Percentiles rank a stretch among this genome's conserved stretches.
Conservation (phyloP, 106 monocot genomes). For the Dendrobium chrysotoxum region DNA sequence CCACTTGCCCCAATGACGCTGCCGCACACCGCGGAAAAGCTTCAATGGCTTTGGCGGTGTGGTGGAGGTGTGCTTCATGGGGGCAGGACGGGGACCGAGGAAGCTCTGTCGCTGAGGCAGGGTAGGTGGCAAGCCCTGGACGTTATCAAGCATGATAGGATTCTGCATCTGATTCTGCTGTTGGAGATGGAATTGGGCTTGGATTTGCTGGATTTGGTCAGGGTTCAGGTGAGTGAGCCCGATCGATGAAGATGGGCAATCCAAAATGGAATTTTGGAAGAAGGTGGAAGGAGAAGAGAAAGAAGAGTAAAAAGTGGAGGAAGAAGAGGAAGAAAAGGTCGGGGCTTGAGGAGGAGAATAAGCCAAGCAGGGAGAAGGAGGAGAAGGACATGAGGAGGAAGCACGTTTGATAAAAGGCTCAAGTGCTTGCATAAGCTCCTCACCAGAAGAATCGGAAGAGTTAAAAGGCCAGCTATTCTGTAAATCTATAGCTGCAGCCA, state of each 20-base stretch:
- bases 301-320: neutral
- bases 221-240: conserved; percentile 29
- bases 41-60: conserved; percentile 26
- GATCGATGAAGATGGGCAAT: conserved; percentile 1
- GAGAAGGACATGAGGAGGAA: conserved; percentile 14
- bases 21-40: conserved; percentile 73
- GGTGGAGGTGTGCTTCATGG: conserved; percentile 31
- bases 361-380: conserved; percentile 13
- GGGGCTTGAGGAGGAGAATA: neutral
- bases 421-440: conserved; percentile 74
- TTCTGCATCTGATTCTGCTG: conserved; percentile 18
- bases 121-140: neutral
- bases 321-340: conserved; percentile 1
- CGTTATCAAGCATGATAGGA: neutral
- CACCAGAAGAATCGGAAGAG: conserved; percentile 14
- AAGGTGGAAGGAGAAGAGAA: neutral
- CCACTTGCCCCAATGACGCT: conserved; percentile 84
- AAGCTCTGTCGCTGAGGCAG: neutral
- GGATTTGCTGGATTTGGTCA: conserved; percentile 35
- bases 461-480: conserved; percentile 24
- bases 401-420: conserved; percentile 71
- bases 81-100: conserved; percentile 17
- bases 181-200: conserved; percentile 30
- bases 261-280: conserved; percentile 11
- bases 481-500: conserved; percentile 64